Conservation (phyloP, 331 rosid species). For the Pyracantha coccinea region DNA sequence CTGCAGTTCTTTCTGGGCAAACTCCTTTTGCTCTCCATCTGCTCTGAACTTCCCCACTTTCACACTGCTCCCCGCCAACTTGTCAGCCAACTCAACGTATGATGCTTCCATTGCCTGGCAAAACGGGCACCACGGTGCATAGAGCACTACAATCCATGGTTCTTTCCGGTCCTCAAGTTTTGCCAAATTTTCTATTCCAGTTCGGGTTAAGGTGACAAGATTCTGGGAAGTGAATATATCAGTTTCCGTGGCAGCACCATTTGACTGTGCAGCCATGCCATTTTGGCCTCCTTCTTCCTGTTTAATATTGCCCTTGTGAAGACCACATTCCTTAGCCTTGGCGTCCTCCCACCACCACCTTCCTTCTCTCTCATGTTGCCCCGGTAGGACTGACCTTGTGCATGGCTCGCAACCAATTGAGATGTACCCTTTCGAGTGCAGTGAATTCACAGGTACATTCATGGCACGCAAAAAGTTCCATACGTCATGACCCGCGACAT, state of each 20-base stretch:
- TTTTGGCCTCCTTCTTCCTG: constrained; percentile 47
- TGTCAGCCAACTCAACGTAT: constrained; percentile 66
- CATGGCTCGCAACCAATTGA: constrained; percentile 99
- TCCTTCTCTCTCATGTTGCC: constrained; percentile 98
- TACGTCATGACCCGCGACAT: constrained; percentile 60
- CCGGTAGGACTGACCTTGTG: constrained; percentile 93
- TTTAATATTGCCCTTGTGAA: constrained; percentile 87
- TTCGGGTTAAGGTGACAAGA: constrained; percentile 61
- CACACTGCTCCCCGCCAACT: constrained; percentile 65
- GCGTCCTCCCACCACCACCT: constrained; percentile 99
- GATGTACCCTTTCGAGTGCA: constrained; percentile 77
- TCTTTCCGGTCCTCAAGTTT: constrained; percentile 62
- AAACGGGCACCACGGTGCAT: constrained; percentile 95
- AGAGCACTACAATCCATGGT: constrained; percentile 87
- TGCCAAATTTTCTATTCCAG: constrained; percentile 77
- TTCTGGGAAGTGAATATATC: constrained; percentile 61
- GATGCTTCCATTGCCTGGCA: constrained; percentile 91
- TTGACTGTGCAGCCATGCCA: constrained; percentile 19
- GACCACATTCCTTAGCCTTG: constrained; percentile 97
- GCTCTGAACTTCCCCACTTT: constrained; percentile 96
- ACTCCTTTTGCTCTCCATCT: constrained; percentile 83
- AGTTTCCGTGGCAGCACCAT: constrained; percentile 28
- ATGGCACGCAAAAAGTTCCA: constrained; percentile 90
- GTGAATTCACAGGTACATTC: constrained; percentile 81
- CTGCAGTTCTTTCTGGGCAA: constrained; percentile 62